A percentile compares a stretch with the other conserved stretches of the same genome.
Conservation (phyloP, 139 green algal genomes). For the Edaphochlamys debaryana region DNA sequence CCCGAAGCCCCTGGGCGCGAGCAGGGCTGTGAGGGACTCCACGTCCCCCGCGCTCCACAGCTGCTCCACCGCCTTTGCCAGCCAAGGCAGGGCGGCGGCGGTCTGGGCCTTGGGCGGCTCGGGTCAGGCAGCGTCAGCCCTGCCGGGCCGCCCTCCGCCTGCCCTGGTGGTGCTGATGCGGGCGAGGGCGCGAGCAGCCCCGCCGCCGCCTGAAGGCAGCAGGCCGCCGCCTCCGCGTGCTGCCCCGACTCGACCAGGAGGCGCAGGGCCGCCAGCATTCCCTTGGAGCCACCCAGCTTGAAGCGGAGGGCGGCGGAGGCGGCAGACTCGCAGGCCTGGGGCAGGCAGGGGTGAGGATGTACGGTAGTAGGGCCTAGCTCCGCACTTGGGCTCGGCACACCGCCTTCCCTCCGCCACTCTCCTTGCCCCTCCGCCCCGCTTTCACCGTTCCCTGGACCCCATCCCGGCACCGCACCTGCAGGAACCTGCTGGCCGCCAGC, state of each 20-base stretch:
- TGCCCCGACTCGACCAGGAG: slow-evolving; percentile 6
- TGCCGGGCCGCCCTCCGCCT: too few species aligned
- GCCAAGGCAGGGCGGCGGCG: neutral
- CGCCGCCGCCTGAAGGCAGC: slow-evolving; percentile 12
- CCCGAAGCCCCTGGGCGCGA: neutral
- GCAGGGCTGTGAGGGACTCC: neutral
- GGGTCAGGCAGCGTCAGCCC: too few species aligned
- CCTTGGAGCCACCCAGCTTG: neutral
- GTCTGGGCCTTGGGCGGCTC: too few species aligned
- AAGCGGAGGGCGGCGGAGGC: slow-evolving; percentile 7
- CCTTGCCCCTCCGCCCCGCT: too few species aligned
- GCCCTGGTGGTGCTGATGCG: too few species aligned
- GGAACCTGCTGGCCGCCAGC: slow-evolving; percentile 16
- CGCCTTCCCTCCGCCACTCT: too few species aligned
- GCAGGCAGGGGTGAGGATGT: neutral
- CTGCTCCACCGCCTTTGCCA: slow-evolving; percentile 27
- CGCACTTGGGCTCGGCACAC: too few species aligned
- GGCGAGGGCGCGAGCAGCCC: too few species aligned
- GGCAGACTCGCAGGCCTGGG: slow-evolving; percentile 7
- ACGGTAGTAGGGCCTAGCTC: too few species aligned
- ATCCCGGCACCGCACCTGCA: slow-evolving; percentile 7
- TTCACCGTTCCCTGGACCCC: too few species aligned
- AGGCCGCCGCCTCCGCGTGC: slow-evolving; percentile 5
- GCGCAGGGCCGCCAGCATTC: neutral
- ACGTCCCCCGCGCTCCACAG: too few species aligned